Evolutionary conservation across 169 alveolate genomes (phyloP), one percentile per base, ranked within the genome.

Genomic region (Cryptosporidium viatorum): DNA sequence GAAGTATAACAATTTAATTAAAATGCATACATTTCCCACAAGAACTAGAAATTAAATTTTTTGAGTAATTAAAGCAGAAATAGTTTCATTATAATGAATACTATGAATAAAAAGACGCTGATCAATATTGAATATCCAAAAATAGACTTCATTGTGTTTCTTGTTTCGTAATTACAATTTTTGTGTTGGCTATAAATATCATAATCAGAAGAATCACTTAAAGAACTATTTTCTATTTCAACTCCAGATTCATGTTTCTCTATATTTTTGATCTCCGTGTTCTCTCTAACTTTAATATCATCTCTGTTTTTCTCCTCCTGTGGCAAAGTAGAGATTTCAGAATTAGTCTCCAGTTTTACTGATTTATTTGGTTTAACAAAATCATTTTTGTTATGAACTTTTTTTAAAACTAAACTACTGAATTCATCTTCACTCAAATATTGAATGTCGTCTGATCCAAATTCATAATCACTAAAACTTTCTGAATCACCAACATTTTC

Each of bases 131-230:
- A 73, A 26, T 73, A 73, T 7, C 86, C 86, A 52, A 73, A 21
- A 6, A 73, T 55, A 14, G 71, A 73, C 51, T 73, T 73, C 26
- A 70, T 70, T 59, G 68, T 73, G 31, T 31, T 73, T 73, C n/a
- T 73, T 23, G 85, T 71, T 73, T 73, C 86, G 48, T 41, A 41
- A 73, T 52, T 52, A 59, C 55, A n/a, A 55, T 39, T 33, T 31
- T 73, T 73, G 6, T 26, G 23, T 26, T 73, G n/a, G 8, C 23
- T 33, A n/a, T 39, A 26, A 51, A 31, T 35, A 8, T 73, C 86
- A 35, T 26, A 73, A 39, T 18, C 31, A 51, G 70, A 73, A 55
- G 52, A 52, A 14, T 73, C 71, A 73, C 71, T 55, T 65, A 65
- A 16, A 23, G 86, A 16, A 9, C 55, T 39, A 39, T 59, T 31